Evolutionary conservation across 345 rosid genomes (phyloP).

Genomic region (Euphorbia peplus): DNA sequence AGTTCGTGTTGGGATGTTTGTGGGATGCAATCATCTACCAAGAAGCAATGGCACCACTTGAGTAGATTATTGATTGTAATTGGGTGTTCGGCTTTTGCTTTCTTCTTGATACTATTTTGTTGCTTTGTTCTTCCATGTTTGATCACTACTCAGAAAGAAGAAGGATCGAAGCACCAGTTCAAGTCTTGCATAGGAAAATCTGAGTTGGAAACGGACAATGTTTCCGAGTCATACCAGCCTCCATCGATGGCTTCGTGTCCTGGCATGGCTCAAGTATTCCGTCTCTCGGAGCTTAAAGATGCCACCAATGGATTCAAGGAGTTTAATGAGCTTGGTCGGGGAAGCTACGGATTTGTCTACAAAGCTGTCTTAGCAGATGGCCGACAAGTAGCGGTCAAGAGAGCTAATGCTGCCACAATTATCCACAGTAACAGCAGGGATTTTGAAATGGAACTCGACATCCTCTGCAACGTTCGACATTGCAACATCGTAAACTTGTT

Average conservation of each 20-base stretch:
- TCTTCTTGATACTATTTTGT: constrained; percentile 40
- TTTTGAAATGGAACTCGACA: constrained; percentile 71
- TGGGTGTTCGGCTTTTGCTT: constrained; percentile 44
- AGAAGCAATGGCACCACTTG: constrained; percentile 47
- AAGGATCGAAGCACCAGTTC: constrained; percentile 38
- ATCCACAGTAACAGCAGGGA: constrained; percentile 77
- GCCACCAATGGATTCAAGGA: constrained; percentile 93
- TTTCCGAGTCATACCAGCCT: constrained; percentile 32
- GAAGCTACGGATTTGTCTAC: constrained; percentile 90
- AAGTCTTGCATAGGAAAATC: constrained; percentile 59
- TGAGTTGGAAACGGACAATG: constrained; percentile 41
- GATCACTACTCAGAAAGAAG: constrained; percentile 34
- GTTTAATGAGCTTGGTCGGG: constrained; percentile 86
- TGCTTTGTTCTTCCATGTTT: constrained; percentile 51
- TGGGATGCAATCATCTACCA: constrained; percentile 40
- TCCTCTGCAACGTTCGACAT: constrained; percentile 73
- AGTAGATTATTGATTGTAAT: constrained; percentile 39
- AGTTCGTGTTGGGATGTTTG: constrained; percentile 71
- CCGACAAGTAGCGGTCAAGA: constrained; percentile 79
- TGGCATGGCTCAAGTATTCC: constrained; percentile 70
- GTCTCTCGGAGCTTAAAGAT: constrained; percentile 84
- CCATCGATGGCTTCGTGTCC: constrained; percentile 44
- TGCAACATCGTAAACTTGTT: constrained; percentile 76
- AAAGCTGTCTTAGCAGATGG: constrained; percentile 79
- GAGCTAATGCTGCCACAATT: constrained; percentile 93